Percentiles rank a stretch among this genome's conserved stretches.
phyloP scores from a whole-genome alignment of 257 asterid species.

The Solanum neorickii region DNA sequence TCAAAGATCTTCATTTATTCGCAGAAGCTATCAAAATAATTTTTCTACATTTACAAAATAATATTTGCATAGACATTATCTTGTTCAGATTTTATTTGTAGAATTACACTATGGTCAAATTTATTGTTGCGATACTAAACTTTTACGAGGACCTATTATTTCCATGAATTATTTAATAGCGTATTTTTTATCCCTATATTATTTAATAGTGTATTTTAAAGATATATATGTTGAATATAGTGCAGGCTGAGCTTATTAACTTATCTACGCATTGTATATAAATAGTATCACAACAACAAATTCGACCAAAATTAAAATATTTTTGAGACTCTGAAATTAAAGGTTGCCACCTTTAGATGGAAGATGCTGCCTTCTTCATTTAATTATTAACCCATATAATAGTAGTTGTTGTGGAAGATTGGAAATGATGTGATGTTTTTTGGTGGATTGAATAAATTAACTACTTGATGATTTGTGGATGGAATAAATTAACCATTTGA shows the following conservation, averaged over 20 bases:
- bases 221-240: too few relatives aligned
- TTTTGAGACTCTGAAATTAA: too few relatives aligned
- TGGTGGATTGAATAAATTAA: neutral
- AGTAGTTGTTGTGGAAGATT: neutral
- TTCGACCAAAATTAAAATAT: too few relatives aligned
- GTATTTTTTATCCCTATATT: too few relatives aligned
- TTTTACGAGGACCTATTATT: too few relatives aligned
- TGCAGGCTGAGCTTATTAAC: too few relatives aligned
- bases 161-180: too few relatives aligned
- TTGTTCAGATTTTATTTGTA: neutral
- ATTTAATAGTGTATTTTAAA: too few relatives aligned
- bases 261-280: too few relatives aligned
- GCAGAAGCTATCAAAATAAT: neutral
- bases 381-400: neutral
- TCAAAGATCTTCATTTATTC: neutral
- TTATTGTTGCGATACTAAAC: too few relatives aligned
- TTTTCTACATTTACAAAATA: neutral
- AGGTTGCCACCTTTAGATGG: neutral
- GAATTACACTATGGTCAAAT: too few relatives aligned
- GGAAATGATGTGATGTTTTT: neutral
- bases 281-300: too few relatives aligned
- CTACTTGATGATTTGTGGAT: neutral
- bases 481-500: neutral
- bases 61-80: neutral
- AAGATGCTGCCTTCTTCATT: neutral